Conservation (phyloP, 177 flowering plant genomes). For the Vitis hybrid region DNA sequence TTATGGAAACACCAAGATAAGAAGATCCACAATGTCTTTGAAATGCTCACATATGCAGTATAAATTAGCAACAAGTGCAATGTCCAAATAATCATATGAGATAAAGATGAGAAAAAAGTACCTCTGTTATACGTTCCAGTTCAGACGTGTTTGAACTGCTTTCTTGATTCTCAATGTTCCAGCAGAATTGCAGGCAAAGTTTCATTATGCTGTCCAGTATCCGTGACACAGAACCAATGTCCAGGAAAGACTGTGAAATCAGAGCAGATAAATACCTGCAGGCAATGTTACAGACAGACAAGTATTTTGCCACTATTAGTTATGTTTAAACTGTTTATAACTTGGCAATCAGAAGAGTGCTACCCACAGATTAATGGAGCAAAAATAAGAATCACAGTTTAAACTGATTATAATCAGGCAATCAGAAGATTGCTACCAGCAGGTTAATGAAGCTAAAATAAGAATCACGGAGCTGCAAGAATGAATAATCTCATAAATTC, state of each 20-base stretch:
- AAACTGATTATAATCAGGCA: no score
- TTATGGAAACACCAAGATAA: no score
- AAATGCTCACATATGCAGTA: no score
- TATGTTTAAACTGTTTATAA: background rate
- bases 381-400: no score
- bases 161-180: conserved; percentile 82
- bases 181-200: conserved; percentile 93
- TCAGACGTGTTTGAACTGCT: conserved; percentile 52
- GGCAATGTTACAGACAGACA: background rate
- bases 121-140: conserved; percentile 88
- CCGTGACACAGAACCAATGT: conserved; percentile 95
- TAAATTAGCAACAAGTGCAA: background rate
- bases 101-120: conserved; percentile 14
- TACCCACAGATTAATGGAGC: no score
- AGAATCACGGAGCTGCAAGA: no score
- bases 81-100: background rate
- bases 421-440: no score
- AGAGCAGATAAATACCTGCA: conserved; percentile 92
- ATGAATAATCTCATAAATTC: no score
- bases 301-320: conserved; percentile 1
- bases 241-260: conserved; percentile 96
- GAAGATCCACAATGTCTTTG: no score
- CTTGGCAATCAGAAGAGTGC: no score
- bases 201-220: conserved; percentile 95
- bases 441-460: no score